phyloP scores from a whole-genome alignment of 2,329 filamentous ascomycete genomes.

The Penicillium decumbens region DNA sequence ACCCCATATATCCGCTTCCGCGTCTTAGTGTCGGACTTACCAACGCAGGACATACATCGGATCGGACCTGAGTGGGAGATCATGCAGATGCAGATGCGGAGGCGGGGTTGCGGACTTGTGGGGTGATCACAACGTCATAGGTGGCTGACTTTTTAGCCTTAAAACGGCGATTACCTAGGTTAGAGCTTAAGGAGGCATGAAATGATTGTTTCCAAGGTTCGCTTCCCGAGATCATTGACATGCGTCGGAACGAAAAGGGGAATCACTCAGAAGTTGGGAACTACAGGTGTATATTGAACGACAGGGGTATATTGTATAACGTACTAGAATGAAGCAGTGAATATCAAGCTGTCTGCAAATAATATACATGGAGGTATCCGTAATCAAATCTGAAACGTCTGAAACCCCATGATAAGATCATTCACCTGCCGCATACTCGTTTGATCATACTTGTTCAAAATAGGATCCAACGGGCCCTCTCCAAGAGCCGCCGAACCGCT shows the following conservation, averaged over 20 bases:
- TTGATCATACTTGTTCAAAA: conserved; percentile 37
- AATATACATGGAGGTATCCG: too few species aligned
- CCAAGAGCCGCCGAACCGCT: conserved; percentile 4
- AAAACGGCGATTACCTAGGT: too few species aligned
- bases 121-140: background rate
- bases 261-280: too few species aligned
- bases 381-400: conserved; percentile 27
- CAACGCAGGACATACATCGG: background rate
- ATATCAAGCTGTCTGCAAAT: too few species aligned
- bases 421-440: conserved; percentile 42
- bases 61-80: background rate
- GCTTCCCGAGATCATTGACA: too few species aligned
- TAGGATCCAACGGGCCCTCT: conserved; percentile 23
- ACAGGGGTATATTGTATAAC: too few species aligned
- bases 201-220: too few species aligned
- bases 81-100: conserved; percentile 3
- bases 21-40: background rate
- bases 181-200: too few species aligned
- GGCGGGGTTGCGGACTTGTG: conserved; percentile 3
- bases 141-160: too few species aligned
- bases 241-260: too few species aligned
- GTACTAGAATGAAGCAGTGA: too few species aligned
- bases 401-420: conserved; percentile 36
- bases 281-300: too few species aligned
- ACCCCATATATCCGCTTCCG: background rate